These are phyloP conservation scores for Colletotrichum lindemuthianum DNA, from an alignment of 2,329 filamentous ascomycete species.

Conservation along the genomic window DNA sequence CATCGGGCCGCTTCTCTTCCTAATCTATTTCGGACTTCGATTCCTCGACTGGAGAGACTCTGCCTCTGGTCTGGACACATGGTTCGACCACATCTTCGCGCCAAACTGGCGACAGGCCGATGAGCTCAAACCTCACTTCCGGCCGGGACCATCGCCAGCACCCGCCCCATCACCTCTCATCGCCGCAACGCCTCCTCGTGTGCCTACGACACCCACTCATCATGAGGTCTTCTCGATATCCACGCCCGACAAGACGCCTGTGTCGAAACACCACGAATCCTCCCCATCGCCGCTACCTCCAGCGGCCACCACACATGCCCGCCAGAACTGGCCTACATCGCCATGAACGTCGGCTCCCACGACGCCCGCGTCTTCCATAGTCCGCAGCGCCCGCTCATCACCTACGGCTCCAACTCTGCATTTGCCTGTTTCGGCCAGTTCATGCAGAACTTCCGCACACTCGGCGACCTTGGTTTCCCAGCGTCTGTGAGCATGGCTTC, in stretches of 20 bases:
- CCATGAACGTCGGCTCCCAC: constrained; percentile 61
- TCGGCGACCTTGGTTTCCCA: constrained; percentile 55
- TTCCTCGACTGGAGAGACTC: constrained; percentile 13
- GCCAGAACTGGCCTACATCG: constrained; percentile 53
- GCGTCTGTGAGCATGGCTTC: constrained; percentile 48
- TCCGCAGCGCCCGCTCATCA: constrained; percentile 57
- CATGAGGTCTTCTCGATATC: constrained; percentile 58
- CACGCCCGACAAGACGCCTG: constrained; percentile 55
- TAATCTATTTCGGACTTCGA: constrained; percentile 43
- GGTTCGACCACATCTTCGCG: constrained; percentile 28
- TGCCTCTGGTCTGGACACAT: not conserved
- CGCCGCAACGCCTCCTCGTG: not conserved
- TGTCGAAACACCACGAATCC: constrained; percentile 47
- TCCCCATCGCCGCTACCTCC: constrained; percentile 58
- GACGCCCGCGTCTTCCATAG: constrained; percentile 68
- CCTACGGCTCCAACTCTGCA: constrained; percentile 66
- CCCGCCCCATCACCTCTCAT: constrained; percentile 47
- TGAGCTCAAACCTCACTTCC: constrained; percentile 23
- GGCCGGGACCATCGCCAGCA: constrained; percentile 50
- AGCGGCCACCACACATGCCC: constrained; percentile 52
- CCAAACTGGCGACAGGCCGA: constrained; percentile 27
- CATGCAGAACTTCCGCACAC: constrained; percentile 61
- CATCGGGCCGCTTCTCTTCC: constrained; percentile 41
- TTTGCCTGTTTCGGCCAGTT: constrained; percentile 68
- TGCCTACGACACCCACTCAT: constrained; percentile 37